phyloP scores from a whole-genome alignment of 2,329 filamentous ascomycete genomes.

The Berkeleyomyces basicola region DNA sequence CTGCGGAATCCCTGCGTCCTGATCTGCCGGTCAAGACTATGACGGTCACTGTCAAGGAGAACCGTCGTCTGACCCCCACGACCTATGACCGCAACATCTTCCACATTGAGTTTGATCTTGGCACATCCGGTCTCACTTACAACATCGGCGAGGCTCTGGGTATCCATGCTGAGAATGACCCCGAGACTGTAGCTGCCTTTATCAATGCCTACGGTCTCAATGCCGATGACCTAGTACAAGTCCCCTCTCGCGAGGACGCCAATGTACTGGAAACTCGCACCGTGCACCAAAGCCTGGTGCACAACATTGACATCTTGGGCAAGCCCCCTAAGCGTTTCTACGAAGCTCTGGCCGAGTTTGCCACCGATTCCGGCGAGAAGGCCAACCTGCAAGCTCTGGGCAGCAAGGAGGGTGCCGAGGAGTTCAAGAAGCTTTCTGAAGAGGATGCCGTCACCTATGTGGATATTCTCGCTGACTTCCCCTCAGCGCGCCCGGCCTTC shows the following conservation, averaged over 20 bases:
- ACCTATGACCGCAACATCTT: constrained; percentile 98
- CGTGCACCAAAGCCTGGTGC: constrained; percentile 75
- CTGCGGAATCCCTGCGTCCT: constrained; percentile 57
- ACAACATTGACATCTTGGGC: constrained; percentile 93
- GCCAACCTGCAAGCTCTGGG: constrained; percentile 61
- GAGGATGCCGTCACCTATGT: constrained; percentile 84
- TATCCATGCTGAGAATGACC: constrained; percentile 89
- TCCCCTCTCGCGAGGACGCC: constrained; percentile 67
- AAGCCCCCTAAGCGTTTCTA: constrained; percentile 97
- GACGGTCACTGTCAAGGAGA: constrained; percentile 84
- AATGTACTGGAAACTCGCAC: constrained; percentile 70
- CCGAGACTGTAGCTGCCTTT: constrained; percentile 61
- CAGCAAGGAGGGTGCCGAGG: constrained; percentile 61
- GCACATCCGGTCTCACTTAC: constrained; percentile 79
- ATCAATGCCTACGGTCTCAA: constrained; percentile 81
- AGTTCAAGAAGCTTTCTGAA: constrained; percentile 85
- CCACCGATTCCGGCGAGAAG: constrained; percentile 67
- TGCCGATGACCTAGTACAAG: constrained; percentile 71
- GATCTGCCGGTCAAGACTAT: constrained; percentile 75
- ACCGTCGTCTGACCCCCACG: constrained; percentile 72
- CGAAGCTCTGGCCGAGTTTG: constrained; percentile 75
- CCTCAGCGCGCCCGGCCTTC: constrained; percentile 75
- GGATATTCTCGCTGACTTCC: constrained; percentile 78
- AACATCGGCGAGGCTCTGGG: constrained; percentile 95
- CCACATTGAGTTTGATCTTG: constrained; percentile 97